A percentile compares a stretch with the other conserved stretches of the same genome.
Conservation (phyloP, 2,329 filamentous ascomycete species). For the Aspergillus sergii region DNA sequence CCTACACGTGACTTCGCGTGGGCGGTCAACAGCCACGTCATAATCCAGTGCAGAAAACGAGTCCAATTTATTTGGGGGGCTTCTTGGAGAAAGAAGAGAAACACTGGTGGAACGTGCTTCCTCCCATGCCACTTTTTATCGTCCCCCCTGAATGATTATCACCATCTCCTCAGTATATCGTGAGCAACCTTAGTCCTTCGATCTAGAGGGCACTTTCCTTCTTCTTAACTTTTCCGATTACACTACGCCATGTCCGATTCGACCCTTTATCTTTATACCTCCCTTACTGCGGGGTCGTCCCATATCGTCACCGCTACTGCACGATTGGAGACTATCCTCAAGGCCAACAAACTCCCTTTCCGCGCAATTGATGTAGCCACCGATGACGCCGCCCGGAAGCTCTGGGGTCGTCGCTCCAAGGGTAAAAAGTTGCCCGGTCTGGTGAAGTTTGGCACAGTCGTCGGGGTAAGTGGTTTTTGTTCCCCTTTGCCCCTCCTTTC, state of each 20-base stretch:
- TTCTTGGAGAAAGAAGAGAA: not conserved
- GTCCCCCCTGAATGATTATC: not conserved
- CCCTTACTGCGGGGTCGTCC: constrained; percentile 89
- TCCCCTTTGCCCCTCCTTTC: not conserved
- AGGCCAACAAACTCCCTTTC: constrained; percentile 92
- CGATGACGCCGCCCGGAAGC: constrained; percentile 81
- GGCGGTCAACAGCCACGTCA: constrained; percentile 2
- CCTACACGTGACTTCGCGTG: not conserved
- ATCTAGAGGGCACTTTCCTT: not conserved
- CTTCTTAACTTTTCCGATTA: not conserved
- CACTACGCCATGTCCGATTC: constrained; percentile 48
- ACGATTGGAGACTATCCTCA: constrained; percentile 92
- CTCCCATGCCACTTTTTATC: not conserved
- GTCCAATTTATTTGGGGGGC: constrained; percentile 1
- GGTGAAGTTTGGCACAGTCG: constrained; percentile 80
- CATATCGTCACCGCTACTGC: constrained; percentile 96
- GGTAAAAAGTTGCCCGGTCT: constrained; percentile 88
- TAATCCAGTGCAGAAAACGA: not conserved
- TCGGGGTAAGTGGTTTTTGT: constrained; percentile 68
- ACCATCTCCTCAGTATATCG: not conserved
- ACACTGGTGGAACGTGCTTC: constrained; percentile 3
- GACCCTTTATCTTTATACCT: constrained; percentile 91
- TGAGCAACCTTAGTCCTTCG: not conserved
- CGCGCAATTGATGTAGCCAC: constrained; percentile 89
- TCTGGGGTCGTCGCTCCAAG: constrained; percentile 82